phyloP scores from a whole-genome alignment of 305 asterid species.

The Ajuga reptans region DNA sequence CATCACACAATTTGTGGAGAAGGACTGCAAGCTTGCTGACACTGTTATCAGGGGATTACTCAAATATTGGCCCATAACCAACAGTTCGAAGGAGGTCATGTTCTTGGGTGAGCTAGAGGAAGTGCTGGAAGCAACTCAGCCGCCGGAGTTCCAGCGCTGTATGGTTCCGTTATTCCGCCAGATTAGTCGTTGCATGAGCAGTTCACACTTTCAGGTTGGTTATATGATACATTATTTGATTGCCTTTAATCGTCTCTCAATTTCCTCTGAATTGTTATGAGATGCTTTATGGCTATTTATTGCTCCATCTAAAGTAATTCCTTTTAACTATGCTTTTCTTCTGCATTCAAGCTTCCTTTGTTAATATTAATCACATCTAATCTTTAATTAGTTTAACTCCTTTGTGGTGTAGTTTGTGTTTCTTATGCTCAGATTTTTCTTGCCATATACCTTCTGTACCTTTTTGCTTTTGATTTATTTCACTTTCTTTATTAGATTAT shows the following conservation, averaged over 20 bases:
- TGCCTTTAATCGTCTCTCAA: not conserved
- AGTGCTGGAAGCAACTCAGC: constrained; percentile 85
- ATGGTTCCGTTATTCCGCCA: constrained; percentile 82
- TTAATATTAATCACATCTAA: not conserved
- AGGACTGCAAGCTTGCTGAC: constrained; percentile 89
- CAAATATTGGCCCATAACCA: constrained; percentile 88
- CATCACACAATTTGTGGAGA: constrained; percentile 81
- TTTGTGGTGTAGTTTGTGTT: not conserved
- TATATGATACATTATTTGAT: not conserved
- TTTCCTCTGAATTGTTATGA: not conserved
- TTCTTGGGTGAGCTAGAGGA: constrained; percentile 86
- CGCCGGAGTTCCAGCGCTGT: constrained; percentile 81
- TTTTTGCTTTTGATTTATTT: not conserved
- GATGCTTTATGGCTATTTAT: constrained; percentile 5
- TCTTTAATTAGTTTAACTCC: not conserved
- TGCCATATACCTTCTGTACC: not conserved
- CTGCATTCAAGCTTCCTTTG: not conserved
- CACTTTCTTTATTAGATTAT: not conserved
- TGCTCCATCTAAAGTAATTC: not conserved
- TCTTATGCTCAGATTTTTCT: not conserved
- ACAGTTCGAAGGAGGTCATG: constrained; percentile 88
- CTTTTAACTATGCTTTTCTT: not conserved
- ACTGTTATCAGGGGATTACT: constrained; percentile 77
- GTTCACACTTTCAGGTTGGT: constrained; percentile 88
- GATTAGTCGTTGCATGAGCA: constrained; percentile 68